Conservation (phyloP, 2,329 filamentous ascomycete genomes). For the Kalaharituber pfeilii region DNA sequence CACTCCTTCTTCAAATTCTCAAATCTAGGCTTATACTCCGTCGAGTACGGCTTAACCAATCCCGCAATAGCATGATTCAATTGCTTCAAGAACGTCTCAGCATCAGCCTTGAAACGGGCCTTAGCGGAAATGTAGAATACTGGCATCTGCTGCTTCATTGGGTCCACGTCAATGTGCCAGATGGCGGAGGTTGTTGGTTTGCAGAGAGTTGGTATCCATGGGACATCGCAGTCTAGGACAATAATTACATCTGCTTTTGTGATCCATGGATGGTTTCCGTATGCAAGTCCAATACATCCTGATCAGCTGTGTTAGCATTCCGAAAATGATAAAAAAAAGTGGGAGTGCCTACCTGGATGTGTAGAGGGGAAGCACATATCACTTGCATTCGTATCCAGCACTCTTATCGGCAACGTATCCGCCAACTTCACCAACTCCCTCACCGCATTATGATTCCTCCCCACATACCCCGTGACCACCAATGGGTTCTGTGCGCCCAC, state of each 20-base stretch:
- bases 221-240: slow-evolving; percentile 76
- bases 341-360: slow-evolving; percentile 14
- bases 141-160: slow-evolving; percentile 45
- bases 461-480: slow-evolving; percentile 35
- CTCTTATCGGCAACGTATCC: slow-evolving; percentile 32
- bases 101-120: slow-evolving; percentile 35
- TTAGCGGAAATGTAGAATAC: slow-evolving; percentile 41
- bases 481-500: slow-evolving; percentile 33
- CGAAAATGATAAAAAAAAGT: background rate
- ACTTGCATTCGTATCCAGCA: slow-evolving; percentile 36
- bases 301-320: slow-evolving; percentile 18
- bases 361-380: slow-evolving; percentile 31
- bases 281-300: slow-evolving; percentile 52
- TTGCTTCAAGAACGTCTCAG: slow-evolving; percentile 30
- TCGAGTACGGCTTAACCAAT: background rate
- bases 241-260: slow-evolving; percentile 66
- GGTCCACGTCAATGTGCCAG: slow-evolving; percentile 49
- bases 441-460: slow-evolving; percentile 31
- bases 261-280: slow-evolving; percentile 56
- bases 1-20: background rate
- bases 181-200: slow-evolving; percentile 40
- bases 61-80: slow-evolving; percentile 16
- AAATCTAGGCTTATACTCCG: background rate
- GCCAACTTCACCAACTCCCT: slow-evolving; percentile 32
- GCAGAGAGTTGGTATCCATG: slow-evolving; percentile 73